Conservation (phyloP, 2,329 filamentous ascomycete species). For the Ophiostoma montium region DNA sequence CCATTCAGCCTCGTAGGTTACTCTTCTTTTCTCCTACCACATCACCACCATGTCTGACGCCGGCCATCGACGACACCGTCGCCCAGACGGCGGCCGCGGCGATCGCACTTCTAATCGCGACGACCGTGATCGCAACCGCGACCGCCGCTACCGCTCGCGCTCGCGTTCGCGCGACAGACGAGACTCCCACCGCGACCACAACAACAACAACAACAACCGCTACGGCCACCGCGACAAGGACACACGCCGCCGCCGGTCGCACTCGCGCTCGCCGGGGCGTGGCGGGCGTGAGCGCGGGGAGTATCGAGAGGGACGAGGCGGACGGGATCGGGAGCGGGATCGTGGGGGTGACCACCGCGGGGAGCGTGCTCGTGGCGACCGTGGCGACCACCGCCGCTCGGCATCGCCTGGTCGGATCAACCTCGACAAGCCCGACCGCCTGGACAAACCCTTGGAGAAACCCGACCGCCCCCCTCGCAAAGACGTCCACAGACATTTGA, state of each 20-base stretch:
- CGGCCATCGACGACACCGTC: constrained; percentile 8
- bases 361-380: not conserved
- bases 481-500: too few relatives aligned
- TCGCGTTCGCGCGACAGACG: constrained; percentile 10
- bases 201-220: not conserved
- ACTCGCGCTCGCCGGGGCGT: too few relatives aligned
- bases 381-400: not conserved
- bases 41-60: constrained; percentile 9
- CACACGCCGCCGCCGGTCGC: not conserved
- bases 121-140: not conserved
- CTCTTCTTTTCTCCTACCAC: not conserved
- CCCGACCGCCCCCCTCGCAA: not conserved
- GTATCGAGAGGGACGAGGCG: too few relatives aligned
- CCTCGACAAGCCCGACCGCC: not conserved
- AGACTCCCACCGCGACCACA: constrained; percentile 4
- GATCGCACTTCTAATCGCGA: constrained; percentile 4
- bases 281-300: too few relatives aligned
- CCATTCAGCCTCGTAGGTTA: not conserved
- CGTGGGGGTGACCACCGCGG: not conserved
- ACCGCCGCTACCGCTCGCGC: constrained; percentile 9
- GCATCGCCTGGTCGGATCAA: not conserved
- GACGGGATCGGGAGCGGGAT: too few relatives aligned
- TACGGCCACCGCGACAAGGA: too few relatives aligned
- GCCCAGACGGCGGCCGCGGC: constrained; percentile 9
- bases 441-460: too few relatives aligned